Base-by-base conservation (phyloP, 2,329 filamentous ascomycete species). In the Alternaria tenuissima region DNA sequence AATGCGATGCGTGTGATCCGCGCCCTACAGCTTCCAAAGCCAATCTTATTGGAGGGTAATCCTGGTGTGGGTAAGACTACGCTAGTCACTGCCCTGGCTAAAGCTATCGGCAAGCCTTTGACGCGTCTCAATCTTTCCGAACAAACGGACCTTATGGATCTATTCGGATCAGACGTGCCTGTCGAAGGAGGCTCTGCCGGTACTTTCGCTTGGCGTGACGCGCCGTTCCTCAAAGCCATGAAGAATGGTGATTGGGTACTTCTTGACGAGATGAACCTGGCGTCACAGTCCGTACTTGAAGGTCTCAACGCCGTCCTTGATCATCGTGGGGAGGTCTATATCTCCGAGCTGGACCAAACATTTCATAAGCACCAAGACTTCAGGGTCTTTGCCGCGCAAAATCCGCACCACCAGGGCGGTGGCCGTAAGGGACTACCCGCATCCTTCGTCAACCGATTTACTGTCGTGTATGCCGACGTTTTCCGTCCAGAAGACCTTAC, bases 61-160 rank as follows among this genome's bases (percentile, higher is more conserved):
- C 95, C 95, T n/a, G 95, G 95, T 75, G 95, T 99, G 22, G 95
- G 95, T 57, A 99, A 99, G 82, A 99, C 95, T 0, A 96, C 94
- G 1, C 85, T 99, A 14, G 88, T 99, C 22, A 90, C 91, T 46
- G 94, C 95, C 0, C 83, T 99, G 46, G 91, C 96, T 1, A 86
- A 87, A 67, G 89, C 90, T 4, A 91, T 92, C 65, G 93, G 94
- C 5, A 90, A 90, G 63, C 90, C 91, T 7, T 81, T 99, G 64
- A 97, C 93, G 0, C 87, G 95, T 70, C 97, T 99, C 79, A 99
- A 99, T 74, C 83, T 99, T 61, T 98, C 95, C 0, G 95, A 99
- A 70, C 95, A 99, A 80, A 99, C 96, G 0, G 95, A 99, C 78
- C 82, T 99, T 51, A 97, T 98, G 86, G 95, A 99, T 76, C 83